Evolutionary conservation across 352 stramenopile species (phyloP).

Genomic region (Phytophthora citricola): DNA sequence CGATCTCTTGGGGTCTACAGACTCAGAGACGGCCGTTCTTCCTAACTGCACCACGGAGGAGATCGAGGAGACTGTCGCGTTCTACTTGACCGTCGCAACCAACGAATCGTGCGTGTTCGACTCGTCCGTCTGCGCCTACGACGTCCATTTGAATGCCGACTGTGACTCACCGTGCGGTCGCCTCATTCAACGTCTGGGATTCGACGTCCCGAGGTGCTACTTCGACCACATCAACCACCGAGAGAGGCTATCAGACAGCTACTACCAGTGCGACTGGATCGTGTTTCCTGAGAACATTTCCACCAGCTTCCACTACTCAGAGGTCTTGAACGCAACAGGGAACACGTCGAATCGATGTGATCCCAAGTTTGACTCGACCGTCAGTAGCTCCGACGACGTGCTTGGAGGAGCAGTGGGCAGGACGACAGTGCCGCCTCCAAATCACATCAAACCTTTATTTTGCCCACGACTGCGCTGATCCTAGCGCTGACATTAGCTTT

Average conservation of each 20-base stretch:
- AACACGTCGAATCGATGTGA: conserved; percentile 6
- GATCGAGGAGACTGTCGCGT: conserved; percentile 13
- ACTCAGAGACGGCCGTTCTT: conserved; percentile 1
- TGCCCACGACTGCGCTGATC: background rate
- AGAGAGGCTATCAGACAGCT: background rate
- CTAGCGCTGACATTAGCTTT: too few relatives aligned
- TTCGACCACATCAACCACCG: conserved; percentile 14
- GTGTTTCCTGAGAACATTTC: conserved; percentile 22
- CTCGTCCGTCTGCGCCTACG: conserved; percentile 19
- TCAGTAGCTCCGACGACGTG: conserved; percentile 6
- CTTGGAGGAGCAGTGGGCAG: background rate
- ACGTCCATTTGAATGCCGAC: conserved; percentile 18
- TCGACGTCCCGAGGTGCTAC: conserved; percentile 18
- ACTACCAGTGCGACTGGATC: conserved; percentile 21
- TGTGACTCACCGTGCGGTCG: conserved; percentile 9
- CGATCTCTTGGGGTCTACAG: conserved; percentile 10
- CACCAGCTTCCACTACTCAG: conserved; percentile 16
- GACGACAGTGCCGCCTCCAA: conserved; percentile 4
- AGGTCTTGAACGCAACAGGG: conserved; percentile 11
- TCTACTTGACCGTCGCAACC: conserved; percentile 13
- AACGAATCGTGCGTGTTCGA: conserved; percentile 22
- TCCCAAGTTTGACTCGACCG: conserved; percentile 18
- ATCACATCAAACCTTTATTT: background rate
- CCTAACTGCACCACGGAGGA: conserved; percentile 22
- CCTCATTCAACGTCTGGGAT: conserved; percentile 9